Evolutionary conservation across 2,329 filamentous ascomycete genomes (phyloP), one percentile per base, ranked within the genome.

Genomic region (Biscogniauxia marginata): DNA sequence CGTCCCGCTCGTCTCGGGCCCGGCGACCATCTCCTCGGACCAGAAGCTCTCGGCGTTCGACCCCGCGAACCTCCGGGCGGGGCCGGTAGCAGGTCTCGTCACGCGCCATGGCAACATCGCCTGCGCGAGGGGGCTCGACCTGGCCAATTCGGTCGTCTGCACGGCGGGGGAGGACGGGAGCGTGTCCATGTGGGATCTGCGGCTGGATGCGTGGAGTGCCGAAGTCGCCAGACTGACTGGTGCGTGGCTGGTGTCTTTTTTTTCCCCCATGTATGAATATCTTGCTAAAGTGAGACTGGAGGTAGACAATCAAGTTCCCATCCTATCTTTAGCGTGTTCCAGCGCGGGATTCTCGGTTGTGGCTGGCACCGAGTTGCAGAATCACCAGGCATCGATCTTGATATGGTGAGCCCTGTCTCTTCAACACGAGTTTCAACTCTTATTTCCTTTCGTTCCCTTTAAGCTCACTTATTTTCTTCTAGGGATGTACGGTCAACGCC

Each of bases 111-210:
- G 80, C 4, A 88, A 88, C 58, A 75, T 91, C 62, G 86, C 85
- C 13, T 84, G 83, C 59, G 74, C 90, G 24, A 79, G 81, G 52
- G 76, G 81, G 1, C 81, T 84, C 48, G 82, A 84, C 57, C 74
- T 73, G 4, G 72, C 71, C 19, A 78, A 77, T 23, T 79, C 79
- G 4, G 68, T 86, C 19, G 76, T 91, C 5, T 84, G 83, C 57
- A 92, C 89, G 0, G 84, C 88, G 0, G 90, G 90, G 48, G 83
- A 88, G 69, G 86, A 92, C 67, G 89, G 90, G 7, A 76, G 78
- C 7, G 81, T 91, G 9, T 81, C 77, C 0, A 73, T 89, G 49
- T 88, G 86, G 85, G 88, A 91, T 73, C 67, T 86, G 61, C 79
- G 87, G 57, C 75, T 73, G 25, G 73, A 77, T 8, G 65, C 71